Percentiles rank a stretch among this genome's conserved stretches.
Conservation (phyloP, 208 protist genomes). For the Leptomonas pyrrhocoris region DNA sequence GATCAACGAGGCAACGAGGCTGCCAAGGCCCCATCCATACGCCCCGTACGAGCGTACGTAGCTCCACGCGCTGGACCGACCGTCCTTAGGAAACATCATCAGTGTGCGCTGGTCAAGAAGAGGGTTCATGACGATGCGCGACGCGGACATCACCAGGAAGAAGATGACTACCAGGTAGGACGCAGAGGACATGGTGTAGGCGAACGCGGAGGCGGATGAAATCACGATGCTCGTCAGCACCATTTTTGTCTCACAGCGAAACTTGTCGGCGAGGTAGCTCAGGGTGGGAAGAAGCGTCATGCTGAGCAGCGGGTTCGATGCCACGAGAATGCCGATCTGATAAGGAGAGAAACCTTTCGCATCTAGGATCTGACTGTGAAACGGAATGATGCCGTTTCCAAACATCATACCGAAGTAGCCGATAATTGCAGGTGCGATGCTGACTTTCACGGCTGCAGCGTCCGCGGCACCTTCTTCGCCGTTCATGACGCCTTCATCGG, state of each 20-base stretch:
- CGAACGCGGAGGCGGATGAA: conserved; percentile 18
- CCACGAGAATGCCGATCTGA: conserved; percentile 44
- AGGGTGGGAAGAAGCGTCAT: conserved; percentile 51
- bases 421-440: conserved; percentile 19
- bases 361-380: conserved; percentile 43
- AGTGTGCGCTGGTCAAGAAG: conserved; percentile 58
- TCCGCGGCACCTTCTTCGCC: neutral
- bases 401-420: conserved; percentile 58
- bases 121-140: conserved; percentile 36
- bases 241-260: conserved; percentile 42
- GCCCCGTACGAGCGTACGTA: conserved; percentile 49
- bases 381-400: conserved; percentile 38
- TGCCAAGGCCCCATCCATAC: conserved; percentile 63
- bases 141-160: conserved; percentile 39
- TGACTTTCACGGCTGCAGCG: neutral
- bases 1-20: conserved; percentile 26
- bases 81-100: conserved; percentile 42
- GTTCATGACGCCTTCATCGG: neutral
- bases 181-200: conserved; percentile 8
- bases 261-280: conserved; percentile 53
- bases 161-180: conserved; percentile 4
- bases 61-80: conserved; percentile 42
- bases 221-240: conserved; percentile 22
- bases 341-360: conserved; percentile 39
- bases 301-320: conserved; percentile 32